Evolutionary conservation across 495 filamentous ascomycete species (phyloP).

Genomic region (Penicillium daleae): DNA sequence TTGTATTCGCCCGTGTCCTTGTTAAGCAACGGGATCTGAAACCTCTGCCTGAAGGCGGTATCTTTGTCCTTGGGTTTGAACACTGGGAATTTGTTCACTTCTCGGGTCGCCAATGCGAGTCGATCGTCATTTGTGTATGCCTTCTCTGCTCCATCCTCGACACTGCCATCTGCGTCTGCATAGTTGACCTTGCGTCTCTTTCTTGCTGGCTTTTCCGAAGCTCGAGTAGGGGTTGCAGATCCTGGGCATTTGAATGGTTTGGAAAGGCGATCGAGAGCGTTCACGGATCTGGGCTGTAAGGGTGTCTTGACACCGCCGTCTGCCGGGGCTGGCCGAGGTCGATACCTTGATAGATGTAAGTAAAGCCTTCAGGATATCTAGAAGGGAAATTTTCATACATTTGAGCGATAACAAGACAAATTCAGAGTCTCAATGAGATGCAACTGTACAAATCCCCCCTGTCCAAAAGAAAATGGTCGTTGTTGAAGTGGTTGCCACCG

Average conservation of each 20-base stretch:
- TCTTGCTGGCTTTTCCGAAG: conserved; percentile 79
- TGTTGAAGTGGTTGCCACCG: conserved; percentile 14
- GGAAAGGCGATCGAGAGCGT: conserved; percentile 69
- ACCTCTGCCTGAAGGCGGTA: conserved; percentile 76
- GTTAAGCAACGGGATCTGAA: conserved; percentile 83
- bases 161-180: conserved; percentile 71
- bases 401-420: not conserved
- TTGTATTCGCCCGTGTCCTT: conserved; percentile 75
- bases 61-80: conserved; percentile 91
- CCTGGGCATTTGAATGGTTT: conserved; percentile 95
- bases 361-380: not conserved
- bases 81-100: conserved; percentile 86
- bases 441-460: conserved; percentile 18
- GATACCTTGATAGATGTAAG: conserved; percentile 45
- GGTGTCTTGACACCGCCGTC: conserved; percentile 44
- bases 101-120: conserved; percentile 81
- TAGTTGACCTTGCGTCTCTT: conserved; percentile 93
- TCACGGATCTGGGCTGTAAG: conserved; percentile 42
- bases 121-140: conserved; percentile 88
- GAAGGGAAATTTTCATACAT: conserved; percentile 23
- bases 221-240: conserved; percentile 67
- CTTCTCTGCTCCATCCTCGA: conserved; percentile 71
- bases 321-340: conserved; percentile 35
- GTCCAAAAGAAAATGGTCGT: conserved; percentile 3
- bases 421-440: not conserved